Conservation (phyloP, 768 basidiomycete genomes). For the Hericium rajendrae region DNA sequence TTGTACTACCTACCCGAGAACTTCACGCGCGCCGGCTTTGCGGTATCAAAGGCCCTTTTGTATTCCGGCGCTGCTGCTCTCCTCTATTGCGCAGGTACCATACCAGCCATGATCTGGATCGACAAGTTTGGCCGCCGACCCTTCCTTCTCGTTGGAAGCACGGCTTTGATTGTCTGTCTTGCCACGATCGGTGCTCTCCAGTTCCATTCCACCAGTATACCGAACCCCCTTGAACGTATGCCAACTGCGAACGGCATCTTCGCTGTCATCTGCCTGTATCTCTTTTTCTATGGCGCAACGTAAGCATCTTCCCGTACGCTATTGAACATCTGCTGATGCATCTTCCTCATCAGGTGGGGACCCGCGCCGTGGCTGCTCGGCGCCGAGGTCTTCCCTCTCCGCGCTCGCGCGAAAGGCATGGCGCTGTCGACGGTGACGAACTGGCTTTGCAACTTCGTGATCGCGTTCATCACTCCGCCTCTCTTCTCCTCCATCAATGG, state of each 20-base stretch:
- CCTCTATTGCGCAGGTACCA: constrained; percentile 38
- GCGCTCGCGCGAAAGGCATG: constrained; percentile 23
- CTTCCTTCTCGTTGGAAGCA: constrained; percentile 40
- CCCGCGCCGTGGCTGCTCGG: constrained; percentile 24
- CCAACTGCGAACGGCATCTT: constrained; percentile 28
- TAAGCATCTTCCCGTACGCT: constrained; percentile 13
- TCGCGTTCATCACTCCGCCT: constrained; percentile 46
- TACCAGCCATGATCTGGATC: constrained; percentile 44
- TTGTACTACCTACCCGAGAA: constrained; percentile 49
- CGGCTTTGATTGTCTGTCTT: constrained; percentile 33
- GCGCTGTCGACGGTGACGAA: constrained; percentile 22
- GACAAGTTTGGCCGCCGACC: constrained; percentile 42
- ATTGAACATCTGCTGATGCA: constrained; percentile 8
- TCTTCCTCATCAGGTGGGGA: constrained; percentile 19
- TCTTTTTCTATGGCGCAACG: constrained; percentile 49
- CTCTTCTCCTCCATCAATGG: constrained; percentile 41
- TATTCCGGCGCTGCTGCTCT: constrained; percentile 38
- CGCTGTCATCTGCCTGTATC: constrained; percentile 43
- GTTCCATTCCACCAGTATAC: constrained; percentile 30
- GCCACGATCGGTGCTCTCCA: constrained; percentile 46
- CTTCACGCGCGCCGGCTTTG: constrained; percentile 41
- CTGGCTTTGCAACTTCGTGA: constrained; percentile 28
- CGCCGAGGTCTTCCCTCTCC: constrained; percentile 25
- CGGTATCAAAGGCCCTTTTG: constrained; percentile 31
- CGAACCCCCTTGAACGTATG: constrained; percentile 21